These are phyloP conservation scores for Zopfochytrium polystomum DNA, from an alignment of 371 early-diverging fungal species.

Conservation along the genomic window DNA sequence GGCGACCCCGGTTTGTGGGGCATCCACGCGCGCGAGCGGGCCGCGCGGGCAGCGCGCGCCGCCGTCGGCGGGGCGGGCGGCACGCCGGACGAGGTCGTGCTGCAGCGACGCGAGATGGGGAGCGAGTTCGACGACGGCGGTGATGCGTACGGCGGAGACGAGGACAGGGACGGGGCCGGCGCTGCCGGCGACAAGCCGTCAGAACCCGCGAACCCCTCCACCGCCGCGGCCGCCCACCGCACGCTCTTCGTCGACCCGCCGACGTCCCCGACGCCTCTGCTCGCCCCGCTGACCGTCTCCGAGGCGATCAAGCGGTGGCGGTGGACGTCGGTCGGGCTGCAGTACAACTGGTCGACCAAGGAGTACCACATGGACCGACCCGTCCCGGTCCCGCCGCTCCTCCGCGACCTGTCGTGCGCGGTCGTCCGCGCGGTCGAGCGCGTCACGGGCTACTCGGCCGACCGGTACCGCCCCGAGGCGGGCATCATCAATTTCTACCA, in stretches of 20 bases:
- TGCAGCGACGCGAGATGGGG: neutral
- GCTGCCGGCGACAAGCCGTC: neutral
- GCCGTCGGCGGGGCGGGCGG: constrained; percentile 1
- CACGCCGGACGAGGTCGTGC: neutral
- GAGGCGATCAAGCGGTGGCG: constrained; percentile 61
- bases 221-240: constrained; percentile 2
- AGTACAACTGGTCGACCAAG: constrained; percentile 90
- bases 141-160: constrained; percentile 1
- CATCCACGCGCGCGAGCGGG: constrained; percentile 40
- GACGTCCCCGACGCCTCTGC: constrained; percentile 22
- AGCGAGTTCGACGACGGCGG: neutral
- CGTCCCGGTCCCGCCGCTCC: constrained; percentile 55
- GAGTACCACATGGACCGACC: constrained; percentile 59
- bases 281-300: constrained; percentile 19
- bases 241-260: constrained; percentile 36
- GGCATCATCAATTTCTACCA: constrained; percentile 95
- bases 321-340: constrained; percentile 86
- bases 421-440: constrained; percentile 50
- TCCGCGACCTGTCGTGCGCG: constrained; percentile 55
- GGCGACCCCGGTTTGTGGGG: constrained; percentile 63
- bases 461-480: constrained; percentile 75
- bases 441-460: constrained; percentile 49
- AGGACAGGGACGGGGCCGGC: neutral
- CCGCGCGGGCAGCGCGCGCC: constrained; percentile 1
- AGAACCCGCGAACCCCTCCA: neutral